Conservation (phyloP, 768 basidiomycete genomes). For the Boletus eberwhitei region DNA sequence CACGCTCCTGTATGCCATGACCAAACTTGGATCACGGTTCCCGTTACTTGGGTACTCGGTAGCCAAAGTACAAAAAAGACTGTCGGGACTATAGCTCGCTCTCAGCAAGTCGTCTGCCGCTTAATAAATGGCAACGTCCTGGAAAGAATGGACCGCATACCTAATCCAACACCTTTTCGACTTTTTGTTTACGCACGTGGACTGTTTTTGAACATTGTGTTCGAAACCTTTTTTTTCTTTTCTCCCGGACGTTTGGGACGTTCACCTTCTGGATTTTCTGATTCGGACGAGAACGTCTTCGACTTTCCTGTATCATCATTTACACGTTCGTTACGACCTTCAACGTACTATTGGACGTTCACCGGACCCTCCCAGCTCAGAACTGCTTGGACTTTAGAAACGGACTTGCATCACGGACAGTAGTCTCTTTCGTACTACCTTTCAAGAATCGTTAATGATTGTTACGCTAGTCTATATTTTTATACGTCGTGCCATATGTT, state of each 20-base stretch:
- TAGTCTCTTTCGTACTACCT: slow-evolving; percentile 8
- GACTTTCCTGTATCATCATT: slow-evolving; percentile 6
- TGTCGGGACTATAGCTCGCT: slow-evolving; percentile 26
- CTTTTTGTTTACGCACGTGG: slow-evolving; percentile 1
- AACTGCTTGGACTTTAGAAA: slow-evolving; percentile 26
- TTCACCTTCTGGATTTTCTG: slow-evolving; percentile 5
- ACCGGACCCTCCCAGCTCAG: slow-evolving; percentile 16
- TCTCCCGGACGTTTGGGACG: slow-evolving; percentile 5
- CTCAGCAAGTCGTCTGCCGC: slow-evolving; percentile 3
- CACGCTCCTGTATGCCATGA: slow-evolving; percentile 62
- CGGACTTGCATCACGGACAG: slow-evolving; percentile 25
- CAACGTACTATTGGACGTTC: slow-evolving; percentile 22
- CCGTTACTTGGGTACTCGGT: slow-evolving; percentile 47
- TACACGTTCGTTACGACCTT: slow-evolving; percentile 26
- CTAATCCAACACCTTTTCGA: background rate
- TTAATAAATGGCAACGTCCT: background rate
- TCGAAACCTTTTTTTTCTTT: background rate
- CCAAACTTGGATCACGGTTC: slow-evolving; percentile 53
- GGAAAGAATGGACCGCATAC: background rate
- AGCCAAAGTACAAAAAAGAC: slow-evolving; percentile 31
- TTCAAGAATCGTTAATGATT: slow-evolving; percentile 20
- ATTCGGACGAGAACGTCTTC: slow-evolving; percentile 9
- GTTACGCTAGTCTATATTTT: slow-evolving; percentile 29
- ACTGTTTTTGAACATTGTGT: slow-evolving; percentile 12
- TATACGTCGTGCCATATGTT: slow-evolving; percentile 23